Conservation (phyloP, 257 asterid genomes). For the Prunella vulgaris region DNA sequence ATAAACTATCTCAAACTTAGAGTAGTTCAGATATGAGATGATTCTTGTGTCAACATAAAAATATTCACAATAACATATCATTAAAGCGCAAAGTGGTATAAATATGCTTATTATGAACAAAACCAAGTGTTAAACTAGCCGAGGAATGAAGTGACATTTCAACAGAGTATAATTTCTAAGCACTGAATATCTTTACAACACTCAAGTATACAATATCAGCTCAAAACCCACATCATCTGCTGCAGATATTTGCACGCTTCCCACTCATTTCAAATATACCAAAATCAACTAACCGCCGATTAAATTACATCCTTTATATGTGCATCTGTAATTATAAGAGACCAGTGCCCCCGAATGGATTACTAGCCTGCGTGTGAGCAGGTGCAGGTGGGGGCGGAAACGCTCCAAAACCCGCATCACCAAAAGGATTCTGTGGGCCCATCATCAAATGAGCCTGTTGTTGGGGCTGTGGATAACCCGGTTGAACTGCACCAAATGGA, state of each 20-base stretch:
- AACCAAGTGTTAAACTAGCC: background rate
- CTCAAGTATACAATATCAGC: conserved; percentile 26
- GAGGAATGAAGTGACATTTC: background rate
- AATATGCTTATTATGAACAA: background rate
- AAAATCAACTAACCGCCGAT: conserved; percentile 43
- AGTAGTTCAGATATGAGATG: background rate
- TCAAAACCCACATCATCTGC: conserved; percentile 8
- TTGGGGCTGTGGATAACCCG: conserved; percentile 51
- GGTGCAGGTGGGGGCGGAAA: conserved; percentile 42
- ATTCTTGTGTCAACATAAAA: no score
- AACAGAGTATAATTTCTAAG: conserved; percentile 12
- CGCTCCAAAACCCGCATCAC: conserved; percentile 59
- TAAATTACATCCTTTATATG: conserved; percentile 28
- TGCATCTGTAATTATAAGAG: conserved; percentile 40
- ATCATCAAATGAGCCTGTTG: conserved; percentile 46
- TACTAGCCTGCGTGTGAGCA: conserved; percentile 52
- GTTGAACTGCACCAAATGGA: conserved; percentile 74
- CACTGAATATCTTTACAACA: conserved; percentile 39
- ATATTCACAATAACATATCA: background rate
- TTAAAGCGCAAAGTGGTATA: background rate
- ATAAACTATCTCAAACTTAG: background rate
- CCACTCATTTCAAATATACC: conserved; percentile 32
- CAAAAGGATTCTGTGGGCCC: conserved; percentile 71
- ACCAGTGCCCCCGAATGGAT: conserved; percentile 74
- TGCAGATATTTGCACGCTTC: conserved; percentile 4